Conservation (phyloP, 768 basidiomycete species). For the Tephrocybe sp. region DNA sequence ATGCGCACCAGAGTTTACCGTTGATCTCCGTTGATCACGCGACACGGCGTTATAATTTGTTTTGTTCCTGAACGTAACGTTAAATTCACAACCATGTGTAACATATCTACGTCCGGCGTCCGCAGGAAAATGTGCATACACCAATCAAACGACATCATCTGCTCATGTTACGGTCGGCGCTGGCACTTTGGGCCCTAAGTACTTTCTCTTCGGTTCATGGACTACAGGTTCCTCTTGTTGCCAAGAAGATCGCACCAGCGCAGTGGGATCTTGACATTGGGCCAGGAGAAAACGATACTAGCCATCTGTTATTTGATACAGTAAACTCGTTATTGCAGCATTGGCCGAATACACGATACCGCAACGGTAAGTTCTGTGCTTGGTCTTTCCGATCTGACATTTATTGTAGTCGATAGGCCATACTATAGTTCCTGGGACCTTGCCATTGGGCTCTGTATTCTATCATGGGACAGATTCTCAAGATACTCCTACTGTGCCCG, state of each 20-base stretch:
- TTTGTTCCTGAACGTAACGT: too few relatives aligned
- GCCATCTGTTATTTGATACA: slow-evolving; percentile 33
- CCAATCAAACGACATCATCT: too few relatives aligned
- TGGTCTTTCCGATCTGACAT: too few relatives aligned
- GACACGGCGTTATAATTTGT: too few relatives aligned
- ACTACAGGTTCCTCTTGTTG: background rate
- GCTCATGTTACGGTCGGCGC: too few relatives aligned
- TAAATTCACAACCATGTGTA: too few relatives aligned
- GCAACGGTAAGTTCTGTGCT: slow-evolving; percentile 28
- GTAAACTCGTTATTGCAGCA: slow-evolving; percentile 33
- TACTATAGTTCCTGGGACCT: slow-evolving; percentile 7
- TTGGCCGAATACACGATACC: slow-evolving; percentile 36
- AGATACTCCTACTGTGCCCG: slow-evolving; percentile 26
- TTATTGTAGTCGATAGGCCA: too few relatives aligned
- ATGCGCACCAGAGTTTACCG: too few relatives aligned
- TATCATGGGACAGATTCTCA: slow-evolving; percentile 33
- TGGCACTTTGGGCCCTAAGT: too few relatives aligned
- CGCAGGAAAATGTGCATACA: too few relatives aligned
- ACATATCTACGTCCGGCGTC: too few relatives aligned
- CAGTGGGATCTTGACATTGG: slow-evolving; percentile 14
- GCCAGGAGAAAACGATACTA: slow-evolving; percentile 17
- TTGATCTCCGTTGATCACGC: too few relatives aligned
- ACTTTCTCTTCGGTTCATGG: background rate
- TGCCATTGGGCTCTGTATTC: slow-evolving; percentile 29
- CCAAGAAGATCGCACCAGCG: slow-evolving; percentile 8